A percentile compares a stretch with the other conserved stretches of the same genome.
Evolutionary conservation across 768 basidiomycete genomes (phyloP).

Genomic region (Pisolithus microcarpus): DNA sequence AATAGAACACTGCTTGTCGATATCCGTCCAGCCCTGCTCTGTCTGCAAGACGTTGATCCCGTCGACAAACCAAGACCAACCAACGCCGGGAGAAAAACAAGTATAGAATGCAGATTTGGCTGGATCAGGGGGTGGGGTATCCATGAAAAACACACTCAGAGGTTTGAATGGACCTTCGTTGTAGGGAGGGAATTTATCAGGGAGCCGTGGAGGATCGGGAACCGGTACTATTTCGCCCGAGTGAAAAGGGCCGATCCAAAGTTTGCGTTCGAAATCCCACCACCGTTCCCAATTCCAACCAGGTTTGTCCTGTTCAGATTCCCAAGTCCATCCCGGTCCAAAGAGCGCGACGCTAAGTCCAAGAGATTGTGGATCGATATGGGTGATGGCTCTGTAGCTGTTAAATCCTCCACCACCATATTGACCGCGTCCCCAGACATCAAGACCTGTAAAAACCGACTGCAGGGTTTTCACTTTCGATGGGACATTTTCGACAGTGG

Average conservation of each 20-base stretch:
- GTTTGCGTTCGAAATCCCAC: constrained; percentile 64
- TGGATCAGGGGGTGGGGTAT: constrained; percentile 49
- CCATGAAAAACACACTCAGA: constrained; percentile 47
- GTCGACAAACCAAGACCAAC: constrained; percentile 60
- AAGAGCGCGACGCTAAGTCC: constrained; percentile 75
- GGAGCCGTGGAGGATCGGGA: constrained; percentile 32
- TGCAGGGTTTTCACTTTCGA: constrained; percentile 36
- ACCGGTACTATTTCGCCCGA: constrained; percentile 36
- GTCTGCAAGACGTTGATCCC: constrained; percentile 46
- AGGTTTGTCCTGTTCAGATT: constrained; percentile 52
- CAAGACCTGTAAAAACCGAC: constrained; percentile 66
- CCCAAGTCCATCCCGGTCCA: constrained; percentile 82
- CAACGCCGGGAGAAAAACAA: constrained; percentile 65
- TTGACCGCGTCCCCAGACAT: constrained; percentile 74
- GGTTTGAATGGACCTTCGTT: constrained; percentile 50
- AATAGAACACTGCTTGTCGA: constrained; percentile 64
- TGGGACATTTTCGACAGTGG: not conserved
- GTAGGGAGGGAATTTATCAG: constrained; percentile 36
- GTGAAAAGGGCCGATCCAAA: constrained; percentile 60
- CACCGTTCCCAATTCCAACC: constrained; percentile 60
- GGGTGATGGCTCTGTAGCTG: constrained; percentile 57
- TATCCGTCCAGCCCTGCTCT: constrained; percentile 64
- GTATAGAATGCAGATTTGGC: constrained; percentile 48
- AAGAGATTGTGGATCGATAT: constrained; percentile 50
- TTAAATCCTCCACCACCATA: constrained; percentile 72